Base-by-base conservation (phyloP, 192 early-diverging fungal species). In the Spinellus fusiger region DNA sequence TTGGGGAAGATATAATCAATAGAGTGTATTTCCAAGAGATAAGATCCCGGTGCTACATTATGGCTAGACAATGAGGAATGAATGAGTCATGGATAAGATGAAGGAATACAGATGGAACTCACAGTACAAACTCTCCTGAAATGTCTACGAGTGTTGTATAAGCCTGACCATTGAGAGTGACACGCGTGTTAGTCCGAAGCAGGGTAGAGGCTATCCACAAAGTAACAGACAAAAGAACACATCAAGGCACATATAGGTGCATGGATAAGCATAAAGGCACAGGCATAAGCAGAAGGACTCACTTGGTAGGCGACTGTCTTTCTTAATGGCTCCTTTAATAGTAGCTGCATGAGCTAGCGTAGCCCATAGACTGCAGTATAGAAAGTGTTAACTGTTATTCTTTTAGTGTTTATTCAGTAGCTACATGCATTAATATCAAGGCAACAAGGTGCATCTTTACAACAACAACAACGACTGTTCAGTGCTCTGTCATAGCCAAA, bases 1-100 rank as follows among this genome's bases (percentile, higher is more conserved):
- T 68, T 74, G 26, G 82, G 79, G 64, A 75, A 84, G 22, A 77
- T 68, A 54, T 73, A 79, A 16, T 81, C 74, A 49, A 74, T 66
- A 32, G 68, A 76, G 57, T 76, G 68, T 28, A 84, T 64, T 56
- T 84, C 75, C 13, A 84, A 65, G 12, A 79, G 56, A 61, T 84
- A 84, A 16, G 69, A 79, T 48, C 82, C 82, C 20, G 61, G 57
- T 20, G 69, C 46, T 1, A 84, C 70, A 34, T 78, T 35, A 16
- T 74, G 61, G 49, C 82, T 84, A n/a, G n/a, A n/a, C n/a, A n/a
- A 65, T 10, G 16, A 50, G 23, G 25, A 31, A 64, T 26, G 16
- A 47, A 6, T 62, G 28, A 34, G 10, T 13, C 32, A 32, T 40
- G 25, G 22, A 29, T 31, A 26, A n/a, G 12, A 49, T 31, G 8